These are phyloP conservation scores for Leccinum pellstonianum DNA, from an alignment of 768 basidiomycete species.

Conservation along the genomic window DNA sequence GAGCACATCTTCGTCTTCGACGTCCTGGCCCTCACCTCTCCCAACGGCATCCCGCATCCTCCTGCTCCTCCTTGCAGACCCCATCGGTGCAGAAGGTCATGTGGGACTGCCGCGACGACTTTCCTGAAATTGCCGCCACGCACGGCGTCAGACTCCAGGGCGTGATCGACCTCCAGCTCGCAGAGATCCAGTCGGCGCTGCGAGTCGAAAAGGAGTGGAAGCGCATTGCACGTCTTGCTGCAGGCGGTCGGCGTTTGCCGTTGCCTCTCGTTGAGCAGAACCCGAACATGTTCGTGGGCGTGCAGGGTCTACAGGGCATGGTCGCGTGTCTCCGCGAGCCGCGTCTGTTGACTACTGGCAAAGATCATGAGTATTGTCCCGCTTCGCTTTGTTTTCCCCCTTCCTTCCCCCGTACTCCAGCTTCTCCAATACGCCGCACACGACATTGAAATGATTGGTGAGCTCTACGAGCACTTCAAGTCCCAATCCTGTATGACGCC, in stretches of 20 bases:
- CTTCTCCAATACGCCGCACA: conserved; percentile 43
- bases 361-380: conserved; percentile 31
- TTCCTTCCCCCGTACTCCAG: conserved; percentile 8
- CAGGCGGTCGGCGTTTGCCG: conserved; percentile 24
- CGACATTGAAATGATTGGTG: conserved; percentile 40
- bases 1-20: conserved; percentile 39
- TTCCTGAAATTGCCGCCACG: conserved; percentile 32
- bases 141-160: conserved; percentile 31
- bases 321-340: conserved; percentile 31
- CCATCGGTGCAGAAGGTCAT: conserved; percentile 36
- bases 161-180: conserved; percentile 43
- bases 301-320: conserved; percentile 30
- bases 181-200: conserved; percentile 31
- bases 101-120: conserved; percentile 45
- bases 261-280: conserved; percentile 24
- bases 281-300: conserved; percentile 24
- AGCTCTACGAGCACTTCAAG: conserved; percentile 37
- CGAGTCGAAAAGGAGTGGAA: conserved; percentile 29
- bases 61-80: conserved; percentile 30
- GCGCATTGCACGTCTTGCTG: conserved; percentile 27
- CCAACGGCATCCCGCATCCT: conserved; percentile 18
- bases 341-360: conserved; percentile 24
- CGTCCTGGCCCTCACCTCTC: conserved; percentile 28
- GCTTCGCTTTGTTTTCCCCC: neutral
- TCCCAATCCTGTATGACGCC: conserved; percentile 24